Evolutionary conservation across 139 green algal genomes (phyloP), one percentile per base, ranked within the genome.

Genomic region (Micractinium conductrix): DNA sequence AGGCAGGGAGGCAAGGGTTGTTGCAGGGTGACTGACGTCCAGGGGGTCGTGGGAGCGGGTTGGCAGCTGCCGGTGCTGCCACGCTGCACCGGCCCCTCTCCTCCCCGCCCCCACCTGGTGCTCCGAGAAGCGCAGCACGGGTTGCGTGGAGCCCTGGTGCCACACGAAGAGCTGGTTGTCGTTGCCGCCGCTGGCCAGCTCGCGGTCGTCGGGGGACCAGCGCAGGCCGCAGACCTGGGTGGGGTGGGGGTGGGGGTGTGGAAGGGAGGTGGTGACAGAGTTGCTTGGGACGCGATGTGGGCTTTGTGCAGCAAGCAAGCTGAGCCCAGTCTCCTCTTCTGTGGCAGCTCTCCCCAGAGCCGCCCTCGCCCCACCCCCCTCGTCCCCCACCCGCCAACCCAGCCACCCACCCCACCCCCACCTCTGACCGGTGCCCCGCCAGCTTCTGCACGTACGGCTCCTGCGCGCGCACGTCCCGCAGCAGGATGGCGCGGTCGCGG

Each of bases 401-500:
- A 22, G 6, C 9, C 67, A 55, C 45, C n/a, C 45, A 37, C 30
- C 26, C 21, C 12, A 5, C 12, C 38, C 81, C 1, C 55, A 97
- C 96, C 91, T 99, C 96, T 7, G 92, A 96, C 1, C 93, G 87
- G 85, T 99, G 96, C 7, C 91, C 96, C 6, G 74, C 40, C 8
- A 98, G 91, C 85, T 94, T 96, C 17, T 45, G n/a, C 65, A 75
- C 81, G 48, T 83, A 93, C 37, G 93, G 88, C 78, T 97, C 93
- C 8, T 91, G 92, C 3, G 86, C 86, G 38, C 97, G 92, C 67
- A 99, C 93, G 84, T 99, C 97, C 1, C 95, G 89, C 82, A 96
- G 89, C 86, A 99, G 90, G 58, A 99, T 96, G 87, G 73, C 89
- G 43, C 94, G 88, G 89, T 99, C 97, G 22, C 97, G 89, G 78